phyloP scores from a whole-genome alignment of 805 yeast genomes.

The Candida corydali region DNA sequence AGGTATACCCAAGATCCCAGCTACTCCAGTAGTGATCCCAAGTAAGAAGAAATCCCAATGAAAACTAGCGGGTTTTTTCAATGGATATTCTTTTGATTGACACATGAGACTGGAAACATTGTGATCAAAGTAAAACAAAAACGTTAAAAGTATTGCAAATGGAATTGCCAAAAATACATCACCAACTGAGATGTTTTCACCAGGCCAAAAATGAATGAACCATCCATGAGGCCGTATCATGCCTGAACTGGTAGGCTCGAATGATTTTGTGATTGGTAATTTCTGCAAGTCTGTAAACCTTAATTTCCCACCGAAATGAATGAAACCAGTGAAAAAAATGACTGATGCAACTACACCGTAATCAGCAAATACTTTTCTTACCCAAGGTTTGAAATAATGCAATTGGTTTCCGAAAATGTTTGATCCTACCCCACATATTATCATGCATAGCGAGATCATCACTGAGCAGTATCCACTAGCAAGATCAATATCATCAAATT shows the following conservation, averaged over 20 bases:
- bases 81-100: conserved; percentile 75
- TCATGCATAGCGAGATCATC: conserved; percentile 70
- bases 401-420: conserved; percentile 57
- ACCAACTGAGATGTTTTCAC: conserved; percentile 52
- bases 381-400: conserved; percentile 52
- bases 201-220: conserved; percentile 75
- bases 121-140: conserved; percentile 90
- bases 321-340: conserved; percentile 86
- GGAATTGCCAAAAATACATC: conserved; percentile 89
- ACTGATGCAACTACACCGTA: conserved; percentile 83
- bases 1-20: conserved; percentile 88
- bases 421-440: conserved; percentile 66
- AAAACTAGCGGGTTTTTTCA: conserved; percentile 82
- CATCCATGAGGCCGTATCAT: conserved; percentile 53
- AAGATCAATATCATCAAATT: conserved; percentile 45
- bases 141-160: conserved; percentile 80
- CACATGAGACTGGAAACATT: conserved; percentile 92
- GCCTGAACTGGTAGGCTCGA: conserved; percentile 58
- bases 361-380: conserved; percentile 74
- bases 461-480: conserved; percentile 70
- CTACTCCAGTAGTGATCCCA: conserved; percentile 81
- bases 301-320: conserved; percentile 84
- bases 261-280: conserved; percentile 69
- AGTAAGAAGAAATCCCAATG: conserved; percentile 88
- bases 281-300: conserved; percentile 51